A percentile compares a stretch with the other conserved stretches of the same genome.
phyloP scores from a whole-genome alignment of 2,329 filamentous ascomycete species.

The Cladosporium sp. region DNA sequence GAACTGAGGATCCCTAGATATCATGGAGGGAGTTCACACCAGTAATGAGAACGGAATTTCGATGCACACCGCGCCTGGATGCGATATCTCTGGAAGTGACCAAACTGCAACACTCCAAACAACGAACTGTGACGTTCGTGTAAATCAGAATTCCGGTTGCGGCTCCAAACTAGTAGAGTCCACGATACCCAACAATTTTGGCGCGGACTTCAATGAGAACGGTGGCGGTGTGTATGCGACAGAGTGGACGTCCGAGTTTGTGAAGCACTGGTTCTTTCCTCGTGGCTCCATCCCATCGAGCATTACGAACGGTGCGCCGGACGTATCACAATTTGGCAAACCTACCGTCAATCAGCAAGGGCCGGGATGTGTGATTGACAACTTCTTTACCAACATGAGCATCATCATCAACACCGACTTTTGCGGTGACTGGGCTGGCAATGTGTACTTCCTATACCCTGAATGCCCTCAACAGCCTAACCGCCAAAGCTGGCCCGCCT shows the following conservation, averaged over 20 bases:
- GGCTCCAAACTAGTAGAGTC: constrained; percentile 18
- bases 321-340: constrained; percentile 56
- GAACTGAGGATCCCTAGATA: constrained; percentile 19
- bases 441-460: constrained; percentile 23
- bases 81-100: constrained; percentile 25
- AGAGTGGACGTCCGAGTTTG: constrained; percentile 30
- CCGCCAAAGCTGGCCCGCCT: constrained; percentile 20
- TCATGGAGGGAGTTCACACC: constrained; percentile 32
- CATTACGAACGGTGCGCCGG: constrained; percentile 45
- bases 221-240: constrained; percentile 31
- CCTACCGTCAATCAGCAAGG: constrained; percentile 58
- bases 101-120: constrained; percentile 25
- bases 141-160: constrained; percentile 28
- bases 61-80: constrained; percentile 28
- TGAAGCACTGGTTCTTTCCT: constrained; percentile 33
- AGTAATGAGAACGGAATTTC: constrained; percentile 24
- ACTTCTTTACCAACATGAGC: constrained; percentile 32
- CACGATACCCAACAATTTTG: constrained; percentile 29
- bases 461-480: constrained; percentile 25
- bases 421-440: constrained; percentile 34
- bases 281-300: constrained; percentile 28
- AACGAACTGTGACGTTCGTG: constrained; percentile 22
- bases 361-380: constrained; percentile 30
- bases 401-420: constrained; percentile 37
- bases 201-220: constrained; percentile 25